Evolutionary conservation across 176 grass and related monocot genomes (phyloP), one percentile per base, ranked within the genome.

Genomic region (Echinochloa phyllopogon): DNA sequence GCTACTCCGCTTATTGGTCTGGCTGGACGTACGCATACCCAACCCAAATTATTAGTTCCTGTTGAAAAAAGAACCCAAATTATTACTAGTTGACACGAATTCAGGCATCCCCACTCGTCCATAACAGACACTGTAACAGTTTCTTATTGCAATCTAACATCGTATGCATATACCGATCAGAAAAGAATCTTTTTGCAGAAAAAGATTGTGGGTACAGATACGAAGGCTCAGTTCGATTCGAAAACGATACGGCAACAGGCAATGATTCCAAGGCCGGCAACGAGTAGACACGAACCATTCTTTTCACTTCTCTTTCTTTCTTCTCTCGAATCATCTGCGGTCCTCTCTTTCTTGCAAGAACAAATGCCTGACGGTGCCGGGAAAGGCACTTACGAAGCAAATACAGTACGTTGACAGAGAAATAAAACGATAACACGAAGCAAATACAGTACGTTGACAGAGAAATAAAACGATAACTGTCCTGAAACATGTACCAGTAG

Each of bases 241-340:
- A 80, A 72, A 86, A 72, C 17, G 42, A 64, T 33, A 47, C 36
- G 2, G n/a, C 33, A 7, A 50, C 43, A 78, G 29, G 57, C 56
- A 23, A 23, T 10, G 6, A 52, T 80, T 33, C 65, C 42, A 59
- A 62, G 10, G 9, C 1, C 42, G 8, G 25, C 25, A 8, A 18
- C 20, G 45, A 39, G 40, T 65, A 47, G 33, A 15, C 21, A 42
- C 5, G 37, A 65, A 1, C 21, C 48, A 6, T 53, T 51, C n/a
- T 18, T 66, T 60, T 55, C 49, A 62, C 7, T 3, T 75, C 18
- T 6, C 42, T 7, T 7, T 74, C 17, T 41, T 13, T 36, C 37
- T 15, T 56, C 62, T 45, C 42, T 4, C 82, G 8, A 57, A 33
- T 43, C 38, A 44, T 44, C 33, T 44, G 47, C 2, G 50, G 41